These are phyloP conservation scores for Pezicula radicicola DNA, from an alignment of 2,329 filamentous ascomycete genomes.

Conservation along the genomic window DNA sequence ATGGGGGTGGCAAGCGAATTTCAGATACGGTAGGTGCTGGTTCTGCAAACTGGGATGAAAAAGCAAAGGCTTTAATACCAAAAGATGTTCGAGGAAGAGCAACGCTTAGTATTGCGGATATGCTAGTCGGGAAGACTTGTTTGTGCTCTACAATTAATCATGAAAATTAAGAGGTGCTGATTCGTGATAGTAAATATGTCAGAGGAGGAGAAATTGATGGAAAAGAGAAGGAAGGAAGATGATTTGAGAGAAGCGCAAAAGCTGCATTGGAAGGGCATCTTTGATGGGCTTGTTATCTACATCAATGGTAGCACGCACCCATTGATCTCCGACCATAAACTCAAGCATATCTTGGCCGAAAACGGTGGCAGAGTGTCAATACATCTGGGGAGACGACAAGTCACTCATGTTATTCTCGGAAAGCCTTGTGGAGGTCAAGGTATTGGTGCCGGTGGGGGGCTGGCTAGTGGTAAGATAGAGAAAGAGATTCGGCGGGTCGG, in stretches of 20 bases:
- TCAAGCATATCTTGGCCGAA: conserved; percentile 73
- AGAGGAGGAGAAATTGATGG: conserved; percentile 17
- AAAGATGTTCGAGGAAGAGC: conserved; percentile 31
- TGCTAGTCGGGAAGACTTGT: conserved; percentile 46
- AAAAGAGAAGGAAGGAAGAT: conserved; percentile 44
- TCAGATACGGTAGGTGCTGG: conserved; percentile 65
- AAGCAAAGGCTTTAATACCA: conserved; percentile 39
- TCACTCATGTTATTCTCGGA: conserved; percentile 85
- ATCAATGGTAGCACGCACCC: conserved; percentile 86
- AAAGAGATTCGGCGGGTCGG: conserved; percentile 69
- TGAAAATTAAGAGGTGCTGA: conserved; percentile 15
- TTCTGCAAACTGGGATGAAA: conserved; percentile 50
- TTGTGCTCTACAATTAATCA: neutral
- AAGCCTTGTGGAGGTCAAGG: conserved; percentile 42
- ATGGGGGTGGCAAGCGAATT: conserved; percentile 56
- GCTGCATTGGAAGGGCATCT: conserved; percentile 43
- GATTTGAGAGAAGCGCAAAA: conserved; percentile 42
- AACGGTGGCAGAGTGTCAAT: conserved; percentile 73
- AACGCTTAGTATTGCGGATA: conserved; percentile 46
- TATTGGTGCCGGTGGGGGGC: conserved; percentile 66
- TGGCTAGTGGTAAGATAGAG: conserved; percentile 76
- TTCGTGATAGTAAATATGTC: conserved; percentile 8
- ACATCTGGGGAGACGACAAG: conserved; percentile 65
- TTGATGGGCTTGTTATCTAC: conserved; percentile 72
- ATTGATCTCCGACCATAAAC: conserved; percentile 76